These are phyloP conservation scores for Parathielavia hyrcaniae DNA, from an alignment of 495 filamentous ascomycete genomes.

Conservation along the genomic window DNA sequence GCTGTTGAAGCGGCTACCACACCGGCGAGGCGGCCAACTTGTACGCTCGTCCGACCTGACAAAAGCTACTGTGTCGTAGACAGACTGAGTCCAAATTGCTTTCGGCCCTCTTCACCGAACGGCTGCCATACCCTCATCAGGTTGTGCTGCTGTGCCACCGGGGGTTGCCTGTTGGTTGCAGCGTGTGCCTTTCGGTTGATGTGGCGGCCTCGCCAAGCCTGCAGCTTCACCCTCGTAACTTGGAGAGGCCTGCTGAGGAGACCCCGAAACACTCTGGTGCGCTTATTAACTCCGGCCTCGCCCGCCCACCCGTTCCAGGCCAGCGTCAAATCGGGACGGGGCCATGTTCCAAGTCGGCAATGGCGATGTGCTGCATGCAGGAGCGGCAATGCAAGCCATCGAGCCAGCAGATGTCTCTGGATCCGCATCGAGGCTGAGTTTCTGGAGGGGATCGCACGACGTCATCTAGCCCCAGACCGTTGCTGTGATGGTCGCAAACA, in stretches of 20 bases:
- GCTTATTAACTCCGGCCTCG: constrained; percentile 11
- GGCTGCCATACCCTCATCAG: neutral
- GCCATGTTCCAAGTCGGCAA: neutral
- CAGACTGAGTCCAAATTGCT: neutral
- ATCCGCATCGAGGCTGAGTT: constrained; percentile 13
- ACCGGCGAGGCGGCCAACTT: neutral
- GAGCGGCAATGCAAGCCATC: constrained; percentile 19
- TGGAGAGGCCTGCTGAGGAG: neutral
- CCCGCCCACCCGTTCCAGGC: constrained; percentile 16
- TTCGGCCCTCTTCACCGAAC: neutral
- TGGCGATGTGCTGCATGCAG: constrained; percentile 2
- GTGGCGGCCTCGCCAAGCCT: constrained; percentile 4
- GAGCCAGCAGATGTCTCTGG: neutral
- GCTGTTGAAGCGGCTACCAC: constrained; percentile 1
- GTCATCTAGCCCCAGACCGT: neutral
- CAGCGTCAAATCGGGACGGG: constrained; percentile 11
- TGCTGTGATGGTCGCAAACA: neutral
- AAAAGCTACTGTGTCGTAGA: neutral
- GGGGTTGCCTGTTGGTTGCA: constrained; percentile 5
- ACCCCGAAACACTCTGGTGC: neutral
- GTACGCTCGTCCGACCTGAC: neutral
- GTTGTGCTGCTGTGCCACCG: constrained; percentile 3
- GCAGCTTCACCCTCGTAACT: neutral
- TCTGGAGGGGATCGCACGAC: neutral
- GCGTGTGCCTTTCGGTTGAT: neutral